Conservation (phyloP, 139 green algal species). For the Asterochloris sp. region DNA sequence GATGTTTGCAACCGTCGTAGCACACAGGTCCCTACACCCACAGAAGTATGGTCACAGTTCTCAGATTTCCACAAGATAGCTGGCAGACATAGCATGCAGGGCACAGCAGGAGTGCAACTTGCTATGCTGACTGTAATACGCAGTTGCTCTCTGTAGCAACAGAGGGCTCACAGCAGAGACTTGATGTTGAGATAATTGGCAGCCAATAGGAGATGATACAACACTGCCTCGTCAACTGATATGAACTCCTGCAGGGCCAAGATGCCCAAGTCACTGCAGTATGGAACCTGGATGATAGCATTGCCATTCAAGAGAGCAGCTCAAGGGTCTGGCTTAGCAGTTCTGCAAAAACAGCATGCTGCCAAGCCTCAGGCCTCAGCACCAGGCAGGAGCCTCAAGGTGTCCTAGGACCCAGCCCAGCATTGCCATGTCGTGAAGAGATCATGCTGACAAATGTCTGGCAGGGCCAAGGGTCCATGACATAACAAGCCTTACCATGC, state of each 20-base stretch:
- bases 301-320: too few species aligned
- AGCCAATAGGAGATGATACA: constrained; percentile 15
- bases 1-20: constrained; percentile 3
- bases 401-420: too few species aligned
- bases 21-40: background rate
- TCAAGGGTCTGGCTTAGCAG: too few species aligned
- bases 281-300: too few species aligned
- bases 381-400: too few species aligned
- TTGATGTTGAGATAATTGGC: constrained; percentile 23
- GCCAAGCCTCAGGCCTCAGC: too few species aligned
- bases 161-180: constrained; percentile 4
- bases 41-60: background rate
- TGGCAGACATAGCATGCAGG: background rate
- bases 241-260: constrained; percentile 4
- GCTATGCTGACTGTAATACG: background rate
- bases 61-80: background rate
- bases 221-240: constrained; percentile 7
- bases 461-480: too few species aligned
- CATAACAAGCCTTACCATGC: too few species aligned
- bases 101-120: background rate
- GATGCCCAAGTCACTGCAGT: too few species aligned
- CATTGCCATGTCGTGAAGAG: too few species aligned
- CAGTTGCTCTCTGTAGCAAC: background rate
- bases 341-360: too few species aligned
- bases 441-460: too few species aligned